A percentile compares a stretch with the other conserved stretches of the same genome.
Evolutionary conservation across 352 stramenopile species (phyloP).

Genomic region (Phytopythium helicoides): DNA sequence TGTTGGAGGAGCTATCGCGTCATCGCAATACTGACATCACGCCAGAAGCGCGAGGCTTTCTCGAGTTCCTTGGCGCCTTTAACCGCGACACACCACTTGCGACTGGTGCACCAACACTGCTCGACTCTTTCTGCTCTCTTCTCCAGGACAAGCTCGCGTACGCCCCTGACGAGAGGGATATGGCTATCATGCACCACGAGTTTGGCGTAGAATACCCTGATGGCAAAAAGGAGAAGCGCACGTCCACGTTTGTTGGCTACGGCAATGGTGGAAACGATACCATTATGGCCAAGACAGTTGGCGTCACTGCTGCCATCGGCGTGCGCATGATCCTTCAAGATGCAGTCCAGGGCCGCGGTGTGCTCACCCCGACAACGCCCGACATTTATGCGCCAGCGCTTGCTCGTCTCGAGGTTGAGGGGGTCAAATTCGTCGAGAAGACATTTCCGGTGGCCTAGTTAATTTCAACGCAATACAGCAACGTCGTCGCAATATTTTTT

Average conservation of each 20-base stretch:
- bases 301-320: conserved; percentile 91
- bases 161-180: conserved; percentile 90
- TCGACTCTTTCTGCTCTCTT: conserved; percentile 85
- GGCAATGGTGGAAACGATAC: conserved; percentile 81
- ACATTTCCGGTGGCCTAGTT: conserved; percentile 38
- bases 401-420: conserved; percentile 83
- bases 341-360: conserved; percentile 71
- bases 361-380: conserved; percentile 88
- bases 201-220: conserved; percentile 81
- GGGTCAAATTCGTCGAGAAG: conserved; percentile 87
- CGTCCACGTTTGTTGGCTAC: conserved; percentile 91
- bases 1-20: conserved; percentile 56
- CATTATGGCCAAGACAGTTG: conserved; percentile 96
- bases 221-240: conserved; percentile 84
- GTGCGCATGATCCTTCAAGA: conserved; percentile 93
- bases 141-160: conserved; percentile 91
- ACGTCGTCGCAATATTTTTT: no score
- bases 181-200: conserved; percentile 94
- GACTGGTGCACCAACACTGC: conserved; percentile 42
- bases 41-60: conserved; percentile 60
- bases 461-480: not conserved
- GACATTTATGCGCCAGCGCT: conserved; percentile 89
- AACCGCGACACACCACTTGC: conserved; percentile 50
- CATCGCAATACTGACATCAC: conserved; percentile 32
- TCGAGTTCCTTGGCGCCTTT: conserved; percentile 78